Base-by-base conservation (phyloP, 2,329 filamentous ascomycete species). In the Pochonia chlamydosporia region DNA sequence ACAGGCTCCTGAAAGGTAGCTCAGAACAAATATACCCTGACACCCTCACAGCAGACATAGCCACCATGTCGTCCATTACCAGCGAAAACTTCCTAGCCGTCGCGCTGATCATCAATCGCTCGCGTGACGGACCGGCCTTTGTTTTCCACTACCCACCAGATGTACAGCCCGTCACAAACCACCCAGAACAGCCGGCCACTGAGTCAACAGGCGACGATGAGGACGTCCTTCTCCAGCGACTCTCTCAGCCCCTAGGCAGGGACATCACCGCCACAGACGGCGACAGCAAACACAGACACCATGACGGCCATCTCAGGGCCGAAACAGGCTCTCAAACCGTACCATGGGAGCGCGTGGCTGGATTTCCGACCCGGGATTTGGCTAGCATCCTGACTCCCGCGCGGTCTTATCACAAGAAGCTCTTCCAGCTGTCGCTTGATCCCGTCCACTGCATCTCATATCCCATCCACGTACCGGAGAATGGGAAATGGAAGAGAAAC, bases 121-220 rank as follows among this genome's bases (percentile, higher is more conserved):
- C 86, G 28, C 82, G 85, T 54, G 85, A 88, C 56, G 89, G 89
- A 14, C 87, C 89, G 24, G 81, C 83, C 53, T 85, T 93, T 58
- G 85, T 93, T 58, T 95, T 91, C 65, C 88, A 95, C 66, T 93
- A 93, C 60, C 89, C 89, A n/a, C 77, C 83, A n/a, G 64, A 70
- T 40, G 72, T 79, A 37, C 61, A 64, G 51, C 65, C 60, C 42
- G 62, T 52, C 58, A 54, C 64, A 14, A 64, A 66, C 24, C 62
- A 63, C n/a, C 55, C 63, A 5, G 61, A 59, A 23, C 37, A 25
- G 14, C 52, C 63, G 14, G 60, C 64, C 11, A n/a, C n/a, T n/a
- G 67, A 63, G 30, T 11, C 43, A 3, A 20, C n/a, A 18, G 46
- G 28, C 30, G 42, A 35, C 14, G 68, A 76, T 21, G 78, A 81